Evolutionary conservation across 106 monocot species (phyloP), one percentile per base, ranked within the genome.

Genomic region (Xerophyta viscosa): DNA sequence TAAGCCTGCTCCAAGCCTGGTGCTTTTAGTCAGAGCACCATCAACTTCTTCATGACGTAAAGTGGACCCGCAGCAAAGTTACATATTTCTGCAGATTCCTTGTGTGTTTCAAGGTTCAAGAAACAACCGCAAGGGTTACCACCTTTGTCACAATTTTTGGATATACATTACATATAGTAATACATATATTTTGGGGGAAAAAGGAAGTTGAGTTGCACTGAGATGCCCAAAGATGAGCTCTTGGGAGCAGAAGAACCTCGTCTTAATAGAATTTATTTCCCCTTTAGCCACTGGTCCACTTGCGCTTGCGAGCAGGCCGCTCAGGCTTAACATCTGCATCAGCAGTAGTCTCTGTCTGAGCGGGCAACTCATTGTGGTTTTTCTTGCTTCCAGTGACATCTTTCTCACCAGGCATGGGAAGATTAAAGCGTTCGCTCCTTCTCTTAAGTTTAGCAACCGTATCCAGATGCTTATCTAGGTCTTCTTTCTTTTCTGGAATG

Each of bases 351-450:
- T 71, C 81, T 24, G 27, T 63, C 23, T 66, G 63, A 11, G 44
- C 26, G 23, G 20, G 58, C 29, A 64, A 37, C 29, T 84, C 84
- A 42, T 48, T 72, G 27, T 94, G 87, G 2, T 37, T 19, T 54
- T 72, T 81, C 48, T 72, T 93, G 62, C 26, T 70, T 29, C 8
- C 13, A 6, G 37, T 17, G 13, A 50, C 22, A 14, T 94, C 88
- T 42, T 82, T 88, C 65, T 94, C 93, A 20, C 77, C 76, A 36
- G 80, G 88, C 88, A 94, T 75, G 10, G 93, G 88, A 60, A 84
- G 78, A 46, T 84, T 88, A 46, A 94, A 94, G 8, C 93, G 73
- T 67, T 94, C 93, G 21, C 93, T 94, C 24, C 88, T 66, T 54
- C 70, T 84, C 78, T 81, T 94, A 9, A 94, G 75, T 68, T 86